These are phyloP conservation scores for Teratosphaeria zuluensis DNA, from an alignment of 2,329 filamentous ascomycete genomes.

Conservation along the genomic window DNA sequence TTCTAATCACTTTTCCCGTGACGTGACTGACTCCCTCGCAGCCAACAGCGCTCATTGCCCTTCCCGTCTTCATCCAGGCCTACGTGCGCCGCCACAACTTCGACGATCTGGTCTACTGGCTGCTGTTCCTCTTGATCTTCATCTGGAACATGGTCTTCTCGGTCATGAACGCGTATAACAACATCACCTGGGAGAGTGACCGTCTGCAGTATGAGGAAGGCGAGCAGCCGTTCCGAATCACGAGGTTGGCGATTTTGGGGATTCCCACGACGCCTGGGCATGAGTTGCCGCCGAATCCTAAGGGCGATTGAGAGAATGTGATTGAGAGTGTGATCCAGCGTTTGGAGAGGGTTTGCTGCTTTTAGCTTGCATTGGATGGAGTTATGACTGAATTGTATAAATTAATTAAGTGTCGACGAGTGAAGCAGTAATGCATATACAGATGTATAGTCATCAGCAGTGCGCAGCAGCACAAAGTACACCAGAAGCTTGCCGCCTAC, in stretches of 20 bases:
- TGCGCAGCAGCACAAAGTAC: no score
- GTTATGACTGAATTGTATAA: no score
- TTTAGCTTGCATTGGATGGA: background rate
- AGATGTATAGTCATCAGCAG: background rate
- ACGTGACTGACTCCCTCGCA: constrained; percentile 2
- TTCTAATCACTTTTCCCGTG: no score
- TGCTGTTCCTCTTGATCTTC: constrained; percentile 26
- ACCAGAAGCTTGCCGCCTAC: no score
- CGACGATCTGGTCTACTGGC: constrained; percentile 23
- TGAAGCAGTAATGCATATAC: background rate
- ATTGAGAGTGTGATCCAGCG: background rate
- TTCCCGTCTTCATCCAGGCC: constrained; percentile 24
- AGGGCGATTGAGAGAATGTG: background rate
- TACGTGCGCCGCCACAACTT: constrained; percentile 19
- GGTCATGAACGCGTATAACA: constrained; percentile 30
- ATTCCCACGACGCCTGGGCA: constrained; percentile 9
- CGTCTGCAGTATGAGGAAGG: constrained; percentile 23
- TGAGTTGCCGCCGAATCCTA: constrained; percentile 1
- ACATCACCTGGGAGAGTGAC: constrained; percentile 25
- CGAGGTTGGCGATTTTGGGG: constrained; percentile 20
- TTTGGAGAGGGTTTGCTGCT: background rate
- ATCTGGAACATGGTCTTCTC: constrained; percentile 25
- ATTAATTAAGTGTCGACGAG: background rate
- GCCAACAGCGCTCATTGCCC: constrained; percentile 22
- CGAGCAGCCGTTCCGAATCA: constrained; percentile 16